These are phyloP conservation scores for Ramichloridium luteum DNA, from an alignment of 2,329 filamentous ascomycete species.

Conservation along the genomic window DNA sequence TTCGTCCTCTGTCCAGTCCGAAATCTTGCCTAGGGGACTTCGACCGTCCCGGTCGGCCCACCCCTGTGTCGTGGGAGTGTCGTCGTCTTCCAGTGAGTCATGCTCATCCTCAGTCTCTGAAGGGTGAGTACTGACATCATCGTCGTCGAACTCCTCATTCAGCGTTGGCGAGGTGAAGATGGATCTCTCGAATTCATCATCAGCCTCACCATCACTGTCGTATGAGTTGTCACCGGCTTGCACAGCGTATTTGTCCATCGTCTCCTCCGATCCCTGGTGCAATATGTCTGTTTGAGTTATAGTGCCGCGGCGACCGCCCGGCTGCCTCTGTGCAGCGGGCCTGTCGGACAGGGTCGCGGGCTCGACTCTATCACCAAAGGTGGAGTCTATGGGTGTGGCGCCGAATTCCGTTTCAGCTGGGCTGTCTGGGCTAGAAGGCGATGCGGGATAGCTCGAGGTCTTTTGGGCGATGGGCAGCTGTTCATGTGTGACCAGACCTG, in stretches of 20 bases:
- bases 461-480: constrained; percentile 11
- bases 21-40: constrained; percentile 62
- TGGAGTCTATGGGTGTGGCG: constrained; percentile 22
- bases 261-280: constrained; percentile 5
- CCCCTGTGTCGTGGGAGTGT: constrained; percentile 58
- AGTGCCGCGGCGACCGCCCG: constrained; percentile 10
- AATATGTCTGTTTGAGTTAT: constrained; percentile 4
- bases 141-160: constrained; percentile 49
- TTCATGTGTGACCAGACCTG: constrained; percentile 11
- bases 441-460: constrained; percentile 10
- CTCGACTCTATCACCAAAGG: constrained; percentile 18
- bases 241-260: constrained; percentile 23
- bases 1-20: constrained; percentile 74
- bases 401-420: constrained; percentile 20
- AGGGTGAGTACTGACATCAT: constrained; percentile 47
- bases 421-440: constrained; percentile 13
- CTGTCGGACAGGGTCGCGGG: constrained; percentile 1
- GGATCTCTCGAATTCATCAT: constrained; percentile 72
- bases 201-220: constrained; percentile 65
- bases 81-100: constrained; percentile 39
- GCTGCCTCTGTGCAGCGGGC: constrained; percentile 7
- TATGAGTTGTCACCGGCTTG: constrained; percentile 38
- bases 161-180: constrained; percentile 53
- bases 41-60: constrained; percentile 24
- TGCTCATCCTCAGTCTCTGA: constrained; percentile 32